Conservation (phyloP, 495 filamentous ascomycete species). For the Lophiostoma macrostomum region DNA sequence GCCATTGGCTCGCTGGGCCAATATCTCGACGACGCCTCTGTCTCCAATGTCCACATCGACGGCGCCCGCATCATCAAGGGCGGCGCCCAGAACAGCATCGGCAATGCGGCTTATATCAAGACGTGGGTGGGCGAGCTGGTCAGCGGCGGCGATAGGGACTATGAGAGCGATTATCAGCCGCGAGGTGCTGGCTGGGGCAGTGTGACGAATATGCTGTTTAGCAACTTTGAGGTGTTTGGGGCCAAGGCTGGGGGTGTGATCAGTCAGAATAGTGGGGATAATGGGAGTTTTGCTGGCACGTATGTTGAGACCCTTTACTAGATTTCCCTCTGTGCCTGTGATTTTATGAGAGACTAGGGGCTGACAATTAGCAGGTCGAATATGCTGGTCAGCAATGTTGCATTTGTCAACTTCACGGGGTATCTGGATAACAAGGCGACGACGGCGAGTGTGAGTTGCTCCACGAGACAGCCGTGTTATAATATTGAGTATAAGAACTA, state of each 20-base stretch:
- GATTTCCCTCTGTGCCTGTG: background rate
- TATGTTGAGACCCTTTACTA: conserved; percentile 24
- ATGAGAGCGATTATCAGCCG: conserved; percentile 50
- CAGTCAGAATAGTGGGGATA: conserved; percentile 51
- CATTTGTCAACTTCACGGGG: conserved; percentile 56
- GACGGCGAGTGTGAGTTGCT: conserved; percentile 48
- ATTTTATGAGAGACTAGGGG: background rate
- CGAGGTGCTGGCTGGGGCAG: conserved; percentile 54
- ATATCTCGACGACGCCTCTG: conserved; percentile 55
- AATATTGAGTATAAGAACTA: conserved; percentile 49
- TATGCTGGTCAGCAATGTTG: conserved; percentile 51
- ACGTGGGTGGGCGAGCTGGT: conserved; percentile 54
- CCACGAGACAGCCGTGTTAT: conserved; percentile 48
- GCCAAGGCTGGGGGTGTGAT: conserved; percentile 45
- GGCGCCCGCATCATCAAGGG: conserved; percentile 47
- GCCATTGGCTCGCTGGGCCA: conserved; percentile 58
- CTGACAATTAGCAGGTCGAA: conserved; percentile 20
- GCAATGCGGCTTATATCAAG: conserved; percentile 56
- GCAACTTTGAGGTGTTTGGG: conserved; percentile 51
- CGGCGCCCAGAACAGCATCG: conserved; percentile 47
- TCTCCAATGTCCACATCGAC: conserved; percentile 48
- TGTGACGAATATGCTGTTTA: conserved; percentile 52
- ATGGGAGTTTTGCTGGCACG: conserved; percentile 51
- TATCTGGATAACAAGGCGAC: conserved; percentile 37
- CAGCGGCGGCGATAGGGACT: conserved; percentile 39